Base-by-base conservation (phyloP, 225 moss, liverwort and hornwort genomes). In the Asterella californica region DNA sequence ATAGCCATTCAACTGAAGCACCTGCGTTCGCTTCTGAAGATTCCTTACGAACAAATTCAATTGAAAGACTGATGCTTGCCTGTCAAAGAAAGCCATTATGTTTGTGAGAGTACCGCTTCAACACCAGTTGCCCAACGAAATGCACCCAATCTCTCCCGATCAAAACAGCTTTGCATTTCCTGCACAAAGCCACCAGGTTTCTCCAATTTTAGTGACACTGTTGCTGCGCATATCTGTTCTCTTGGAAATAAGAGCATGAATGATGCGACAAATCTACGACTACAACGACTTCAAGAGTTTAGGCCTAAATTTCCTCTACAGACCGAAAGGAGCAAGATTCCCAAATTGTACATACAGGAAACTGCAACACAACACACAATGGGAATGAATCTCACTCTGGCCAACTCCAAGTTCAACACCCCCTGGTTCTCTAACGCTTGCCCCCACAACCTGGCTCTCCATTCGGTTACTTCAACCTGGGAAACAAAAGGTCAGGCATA, bases 401-500 rank as follows among this genome's bases (percentile, higher is more conserved):
- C 93, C 83, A 97, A 87, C 18, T 88, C 83, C 87, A 93, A 83
- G 89, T 94, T 92, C 42, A 92, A 81, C n/a, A 92, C 82, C n/a
- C 91, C 97, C 85, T 92, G 88, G 19, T 81, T 83, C 70, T 83
- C 86, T 36, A 97, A 85, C 50, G 92, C 93, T 79, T 89, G 83
- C 25, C 83, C 85, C 97, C 97, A 97, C 38, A 97, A 82, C 46
- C 91, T 85, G 48, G 94, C 88, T 85, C 97, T 90, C 97, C 97
- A 97, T 80, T 97, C 94, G 25, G 73, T 84, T 29, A 97, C 94
- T 42, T 94, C 92, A 65, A 97, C 89, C 96, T 96, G 86, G 37
- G 73, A 15, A 18, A 29, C 32, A 18, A 54, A 36, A 30, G 67
- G 10, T 2, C 36, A 30, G 67, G 7, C 42, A 42, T 42, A 7